phyloP scores from a whole-genome alignment of 1,139 yeast genomes.

The Saccharomycopsis phalli region DNA sequence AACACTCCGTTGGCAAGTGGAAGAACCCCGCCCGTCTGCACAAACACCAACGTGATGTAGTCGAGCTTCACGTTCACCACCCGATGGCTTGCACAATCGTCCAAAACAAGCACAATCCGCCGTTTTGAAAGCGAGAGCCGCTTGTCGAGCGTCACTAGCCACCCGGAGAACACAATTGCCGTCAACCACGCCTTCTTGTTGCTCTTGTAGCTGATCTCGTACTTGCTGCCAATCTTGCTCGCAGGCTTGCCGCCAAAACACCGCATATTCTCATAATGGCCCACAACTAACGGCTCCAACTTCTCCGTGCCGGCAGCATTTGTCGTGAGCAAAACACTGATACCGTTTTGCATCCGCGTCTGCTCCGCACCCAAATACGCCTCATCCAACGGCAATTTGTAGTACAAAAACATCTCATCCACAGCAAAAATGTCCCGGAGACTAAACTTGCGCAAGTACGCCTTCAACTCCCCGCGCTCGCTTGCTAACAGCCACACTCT shows the following conservation, averaged over 20 bases:
- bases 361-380: constrained; percentile 40
- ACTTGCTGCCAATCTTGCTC: constrained; percentile 40
- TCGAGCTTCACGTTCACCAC: constrained; percentile 47
- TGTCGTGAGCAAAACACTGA: constrained; percentile 55
- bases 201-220: constrained; percentile 48
- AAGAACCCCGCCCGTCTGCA: constrained; percentile 33
- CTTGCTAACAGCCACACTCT: constrained; percentile 52
- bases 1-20: constrained; percentile 62
- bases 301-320: constrained; percentile 58
- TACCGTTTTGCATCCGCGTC: constrained; percentile 24
- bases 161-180: constrained; percentile 55
- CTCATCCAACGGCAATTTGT: constrained; percentile 54
- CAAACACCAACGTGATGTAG: constrained; percentile 38
- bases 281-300: constrained; percentile 51
- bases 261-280: constrained; percentile 43
- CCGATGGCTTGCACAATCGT: constrained; percentile 58
- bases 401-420: constrained; percentile 54
- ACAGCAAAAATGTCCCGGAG: constrained; percentile 50
- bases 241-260: constrained; percentile 39
- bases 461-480: constrained; percentile 38
- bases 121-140: constrained; percentile 37
- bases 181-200: constrained; percentile 60
- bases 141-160: constrained; percentile 51
- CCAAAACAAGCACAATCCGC: constrained; percentile 46
- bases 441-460: constrained; percentile 33